These are phyloP conservation scores for Candida wancherniae DNA, from an alignment of 805 yeast species.

Conservation along the genomic window DNA sequence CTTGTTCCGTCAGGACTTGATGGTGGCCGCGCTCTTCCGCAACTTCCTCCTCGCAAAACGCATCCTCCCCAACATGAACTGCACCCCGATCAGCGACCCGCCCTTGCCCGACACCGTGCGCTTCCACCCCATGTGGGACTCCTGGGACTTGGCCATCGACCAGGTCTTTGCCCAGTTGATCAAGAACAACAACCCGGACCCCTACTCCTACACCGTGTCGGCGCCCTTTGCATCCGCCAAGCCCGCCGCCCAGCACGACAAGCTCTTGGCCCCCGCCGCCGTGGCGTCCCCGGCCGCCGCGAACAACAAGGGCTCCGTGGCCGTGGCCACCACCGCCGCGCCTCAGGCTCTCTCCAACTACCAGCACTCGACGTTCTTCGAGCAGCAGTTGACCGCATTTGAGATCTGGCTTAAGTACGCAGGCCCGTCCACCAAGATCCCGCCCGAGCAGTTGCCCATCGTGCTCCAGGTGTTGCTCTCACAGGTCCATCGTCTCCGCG, in stretches of 20 bases:
- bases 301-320: too few relatives aligned
- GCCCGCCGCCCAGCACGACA: too few relatives aligned
- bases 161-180: slow-evolving; percentile 78
- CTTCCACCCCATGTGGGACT: slow-evolving; percentile 91
- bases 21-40: slow-evolving; percentile 94
- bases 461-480: slow-evolving; percentile 88
- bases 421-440: slow-evolving; percentile 74
- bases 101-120: slow-evolving; percentile 78
- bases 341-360: slow-evolving; percentile 43
- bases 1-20: slow-evolving; percentile 87
- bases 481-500: slow-evolving; percentile 89
- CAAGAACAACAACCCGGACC: slow-evolving; percentile 33
- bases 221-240: neutral
- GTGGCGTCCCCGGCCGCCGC: too few relatives aligned
- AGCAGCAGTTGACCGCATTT: slow-evolving; percentile 93
- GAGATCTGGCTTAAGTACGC: slow-evolving; percentile 89
- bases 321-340: neutral
- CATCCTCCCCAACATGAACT: slow-evolving; percentile 87
- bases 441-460: slow-evolving; percentile 94
- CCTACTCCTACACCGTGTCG: slow-evolving; percentile 10
- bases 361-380: slow-evolving; percentile 91
- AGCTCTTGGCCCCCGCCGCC: too few relatives aligned
- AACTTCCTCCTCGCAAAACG: slow-evolving; percentile 89
- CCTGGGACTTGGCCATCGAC: slow-evolving; percentile 97
- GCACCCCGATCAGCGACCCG: slow-evolving; percentile 94